Base-by-base conservation (phyloP, 768 basidiomycete species). In the Naganishia friedmannii region DNA sequence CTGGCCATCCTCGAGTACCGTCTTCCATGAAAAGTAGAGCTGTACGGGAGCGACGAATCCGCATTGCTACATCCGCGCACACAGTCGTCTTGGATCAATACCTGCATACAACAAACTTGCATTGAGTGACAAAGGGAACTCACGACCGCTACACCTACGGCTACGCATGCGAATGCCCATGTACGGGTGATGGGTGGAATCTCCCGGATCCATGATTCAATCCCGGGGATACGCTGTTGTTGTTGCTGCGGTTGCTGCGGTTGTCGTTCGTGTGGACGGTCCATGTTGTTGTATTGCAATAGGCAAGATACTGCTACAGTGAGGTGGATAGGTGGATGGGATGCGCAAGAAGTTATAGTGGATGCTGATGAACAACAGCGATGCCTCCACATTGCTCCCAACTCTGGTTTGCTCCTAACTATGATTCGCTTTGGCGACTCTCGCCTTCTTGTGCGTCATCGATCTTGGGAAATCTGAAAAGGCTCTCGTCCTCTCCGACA, bases 121-220 rank as follows among this genome's bases (percentile, higher is more conserved):
- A 2, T 10, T 17, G 42, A 13, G 54, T 58, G 34, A 26, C 15
- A 21, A 57, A 21, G 10, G n/a, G 55, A n/a, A 87, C 92, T 75
- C 79, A 95, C 93, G 73, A 95, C 91, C 21, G 92, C 90, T 63
- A 95, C 76, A 77, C 91, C 94, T 7, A 88, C 89, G 17, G 88
- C 83, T 15, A 95, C 87, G 12, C 90, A 87, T 3, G 93, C 84
- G 1, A 84, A 86, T 23, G 95, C 85, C 93, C 93, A 97, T 65
- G 85, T 85, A 56, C 93, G 85, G 2, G 93, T 96, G 53, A 97
- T 87, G 5, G 93, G 93, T 39, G 93, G 93, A 70, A 97, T 90
- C 76, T 93, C 91, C 32, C 85, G 86, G 39, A 96, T 86, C 93
- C 93, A 94, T 37, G 89, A 90, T 79, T 95, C 92, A 72, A 93